Evolutionary conservation across 2,329 filamentous ascomycete genomes (phyloP), one percentile per base, ranked within the genome.

Genomic region (Berkeleyomyces rouxiae): DNA sequence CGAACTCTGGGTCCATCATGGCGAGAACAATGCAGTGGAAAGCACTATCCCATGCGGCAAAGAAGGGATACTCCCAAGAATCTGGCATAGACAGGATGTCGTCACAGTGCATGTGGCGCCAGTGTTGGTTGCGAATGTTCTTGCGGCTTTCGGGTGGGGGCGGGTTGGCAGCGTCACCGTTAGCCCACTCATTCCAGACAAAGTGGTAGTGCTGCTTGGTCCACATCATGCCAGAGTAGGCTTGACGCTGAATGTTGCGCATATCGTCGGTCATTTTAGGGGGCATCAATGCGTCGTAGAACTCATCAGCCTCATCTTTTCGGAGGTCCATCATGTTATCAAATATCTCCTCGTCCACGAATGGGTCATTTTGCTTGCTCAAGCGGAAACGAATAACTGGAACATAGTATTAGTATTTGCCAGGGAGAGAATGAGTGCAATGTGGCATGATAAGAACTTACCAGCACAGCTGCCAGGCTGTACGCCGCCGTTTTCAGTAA

Each of bases 61-160:
- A 96, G 77, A 96, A 97, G 0, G 92, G 92, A 69, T 97, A 97
- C 70, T 97, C 92, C 92, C 92, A 97, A 0, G 91, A 96, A 72
- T 97, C 92, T 0, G 92, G 93, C 92, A 97, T 96, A 0, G 92
- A 96, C 42, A 97, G 74, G 66, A 97, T 90, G 71, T 97, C 92
- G 67, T 97, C 93, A 68, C 95, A 83, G 73, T 96, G 82, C 80
- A 97, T 84, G 73, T 97, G 92, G 70, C 88, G 95, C 93, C 93
- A 97, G 66, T 95, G 84, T 44, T 82, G 77, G 71, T 97, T 97
- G 65, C 92, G 84, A 63, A 97, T 81, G 2, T 82, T 79, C 72
- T 93, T 95, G 62, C 92, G 82, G 46, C 82, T 80, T 0, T 86
- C 78, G 0, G 92, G 92, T 36, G 93, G 93, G 40, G 92, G 88